Evolutionary conservation across 441 rosid species (phyloP).

Genomic region (Pelargonium australe): DNA sequence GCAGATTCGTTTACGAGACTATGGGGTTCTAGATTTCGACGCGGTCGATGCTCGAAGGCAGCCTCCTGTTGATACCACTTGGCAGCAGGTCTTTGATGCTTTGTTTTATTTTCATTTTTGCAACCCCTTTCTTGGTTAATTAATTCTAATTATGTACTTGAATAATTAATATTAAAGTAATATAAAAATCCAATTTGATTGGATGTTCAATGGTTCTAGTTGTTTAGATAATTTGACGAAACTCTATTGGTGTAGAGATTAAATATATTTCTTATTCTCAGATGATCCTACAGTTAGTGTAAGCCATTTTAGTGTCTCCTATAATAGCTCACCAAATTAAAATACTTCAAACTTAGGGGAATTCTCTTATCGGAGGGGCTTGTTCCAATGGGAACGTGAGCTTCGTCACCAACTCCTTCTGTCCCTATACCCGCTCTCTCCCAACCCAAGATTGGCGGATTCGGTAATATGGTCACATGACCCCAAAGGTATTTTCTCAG

Average conservation of each 20-base stretch:
- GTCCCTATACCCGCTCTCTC: too few relatives aligned
- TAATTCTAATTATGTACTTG: background rate
- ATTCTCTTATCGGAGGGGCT: too few relatives aligned
- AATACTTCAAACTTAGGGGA: background rate
- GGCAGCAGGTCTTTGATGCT: conserved; percentile 80
- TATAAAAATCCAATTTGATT: background rate
- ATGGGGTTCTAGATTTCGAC: conserved; percentile 87
- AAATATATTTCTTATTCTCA: background rate
- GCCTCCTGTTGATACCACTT: conserved; percentile 94
- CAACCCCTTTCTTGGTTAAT: conserved; percentile 9
- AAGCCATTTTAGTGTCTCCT: background rate
- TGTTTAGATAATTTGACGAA: too few relatives aligned
- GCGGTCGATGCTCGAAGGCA: conserved; percentile 77
- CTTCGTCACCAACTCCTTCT: too few relatives aligned
- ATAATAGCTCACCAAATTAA: background rate
- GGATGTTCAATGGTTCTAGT: too few relatives aligned
- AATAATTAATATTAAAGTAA: background rate
- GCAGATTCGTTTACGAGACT: conserved; percentile 91
- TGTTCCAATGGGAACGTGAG: too few relatives aligned
- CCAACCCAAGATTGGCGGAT: too few relatives aligned
- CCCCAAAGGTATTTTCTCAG: too few relatives aligned
- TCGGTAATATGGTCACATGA: too few relatives aligned
- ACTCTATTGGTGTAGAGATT: too few relatives aligned
- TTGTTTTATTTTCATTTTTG: background rate
- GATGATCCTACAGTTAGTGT: background rate